A percentile compares a stretch with the other conserved stretches of the same genome.
phyloP scores from a whole-genome alignment of 495 filamentous ascomycete species.

The Penicillium daleae region DNA sequence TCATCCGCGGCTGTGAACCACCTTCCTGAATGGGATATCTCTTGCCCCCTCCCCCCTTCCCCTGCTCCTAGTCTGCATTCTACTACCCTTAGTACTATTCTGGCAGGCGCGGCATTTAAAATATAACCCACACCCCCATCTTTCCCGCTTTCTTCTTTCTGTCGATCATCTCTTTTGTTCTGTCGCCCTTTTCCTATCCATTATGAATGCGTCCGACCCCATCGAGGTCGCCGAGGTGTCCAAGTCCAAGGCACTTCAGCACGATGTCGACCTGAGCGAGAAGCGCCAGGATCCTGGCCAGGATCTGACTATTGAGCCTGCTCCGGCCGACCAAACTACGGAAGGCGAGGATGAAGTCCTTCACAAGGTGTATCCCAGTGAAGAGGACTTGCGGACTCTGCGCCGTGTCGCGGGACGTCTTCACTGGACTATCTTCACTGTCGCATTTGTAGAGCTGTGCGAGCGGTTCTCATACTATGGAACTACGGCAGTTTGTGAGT shows the following conservation, averaged over 20 bases:
- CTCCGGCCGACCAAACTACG: not conserved
- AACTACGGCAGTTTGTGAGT: conserved; percentile 69
- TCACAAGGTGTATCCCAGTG: conserved; percentile 52
- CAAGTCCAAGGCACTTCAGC: conserved; percentile 28
- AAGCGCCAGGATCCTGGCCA: conserved; percentile 15
- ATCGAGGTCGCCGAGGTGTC: conserved; percentile 35
- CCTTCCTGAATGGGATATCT: conserved; percentile 10
- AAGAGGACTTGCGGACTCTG: conserved; percentile 61
- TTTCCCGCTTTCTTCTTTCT: conserved; percentile 1
- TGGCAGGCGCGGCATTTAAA: not conserved
- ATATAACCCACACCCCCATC: not conserved
- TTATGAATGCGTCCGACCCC: conserved; percentile 40
- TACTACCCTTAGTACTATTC: not conserved
- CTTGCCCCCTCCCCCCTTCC: not conserved
- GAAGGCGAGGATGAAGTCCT: conserved; percentile 25
- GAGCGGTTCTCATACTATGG: conserved; percentile 84
- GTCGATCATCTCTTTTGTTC: conserved; percentile 11
- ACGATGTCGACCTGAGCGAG: conserved; percentile 25
- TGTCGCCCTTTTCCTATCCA: conserved; percentile 5
- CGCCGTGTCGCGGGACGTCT: conserved; percentile 68
- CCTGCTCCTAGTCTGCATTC: not conserved
- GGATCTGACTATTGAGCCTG: conserved; percentile 19
- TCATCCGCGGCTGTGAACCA: conserved; percentile 8
- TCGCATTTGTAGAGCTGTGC: conserved; percentile 76
- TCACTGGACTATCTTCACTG: conserved; percentile 65